Evolutionary conservation across 2,329 filamentous ascomycete genomes (phyloP).

Genomic region (Cladosporium sp.): DNA sequence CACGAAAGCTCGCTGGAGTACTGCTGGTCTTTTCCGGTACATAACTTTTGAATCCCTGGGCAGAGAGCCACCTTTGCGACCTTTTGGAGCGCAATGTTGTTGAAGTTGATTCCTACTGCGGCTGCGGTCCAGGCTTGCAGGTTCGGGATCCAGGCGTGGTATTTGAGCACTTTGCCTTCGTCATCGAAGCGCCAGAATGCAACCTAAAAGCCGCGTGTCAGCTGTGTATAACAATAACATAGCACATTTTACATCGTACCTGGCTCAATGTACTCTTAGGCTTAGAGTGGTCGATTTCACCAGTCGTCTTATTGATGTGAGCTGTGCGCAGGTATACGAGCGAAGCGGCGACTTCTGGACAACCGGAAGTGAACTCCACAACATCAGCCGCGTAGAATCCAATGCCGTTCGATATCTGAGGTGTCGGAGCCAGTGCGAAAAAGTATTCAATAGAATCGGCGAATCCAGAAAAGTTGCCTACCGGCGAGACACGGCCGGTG

Average conservation of each 20-base stretch:
- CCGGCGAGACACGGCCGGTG: conserved; percentile 43
- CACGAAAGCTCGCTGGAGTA: conserved; percentile 39
- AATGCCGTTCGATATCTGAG: conserved; percentile 26
- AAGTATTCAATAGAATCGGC: conserved; percentile 49
- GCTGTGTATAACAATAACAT: background rate
- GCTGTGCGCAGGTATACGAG: conserved; percentile 26
- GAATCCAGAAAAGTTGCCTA: conserved; percentile 46
- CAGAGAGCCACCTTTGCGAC: conserved; percentile 39
- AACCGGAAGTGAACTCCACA: conserved; percentile 26
- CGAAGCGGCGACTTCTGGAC: conserved; percentile 26
- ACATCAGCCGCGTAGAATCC: conserved; percentile 28
- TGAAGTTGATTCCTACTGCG: conserved; percentile 27
- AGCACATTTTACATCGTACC: background rate
- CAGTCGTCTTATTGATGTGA: conserved; percentile 17
- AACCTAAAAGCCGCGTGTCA: conserved; percentile 23
- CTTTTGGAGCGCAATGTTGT: conserved; percentile 33
- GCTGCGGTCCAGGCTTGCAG: conserved; percentile 41
- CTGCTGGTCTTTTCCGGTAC: conserved; percentile 41
- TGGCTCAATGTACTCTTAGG: conserved; percentile 9
- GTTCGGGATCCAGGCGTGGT: conserved; percentile 49
- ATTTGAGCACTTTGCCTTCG: conserved; percentile 44
- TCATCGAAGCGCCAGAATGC: conserved; percentile 52
- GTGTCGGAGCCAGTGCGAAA: conserved; percentile 43
- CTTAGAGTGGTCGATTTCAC: conserved; percentile 18
- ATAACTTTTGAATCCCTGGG: conserved; percentile 37